Base-by-base conservation (phyloP, 768 basidiomycete species). In the Glaciozyma martinii region DNA sequence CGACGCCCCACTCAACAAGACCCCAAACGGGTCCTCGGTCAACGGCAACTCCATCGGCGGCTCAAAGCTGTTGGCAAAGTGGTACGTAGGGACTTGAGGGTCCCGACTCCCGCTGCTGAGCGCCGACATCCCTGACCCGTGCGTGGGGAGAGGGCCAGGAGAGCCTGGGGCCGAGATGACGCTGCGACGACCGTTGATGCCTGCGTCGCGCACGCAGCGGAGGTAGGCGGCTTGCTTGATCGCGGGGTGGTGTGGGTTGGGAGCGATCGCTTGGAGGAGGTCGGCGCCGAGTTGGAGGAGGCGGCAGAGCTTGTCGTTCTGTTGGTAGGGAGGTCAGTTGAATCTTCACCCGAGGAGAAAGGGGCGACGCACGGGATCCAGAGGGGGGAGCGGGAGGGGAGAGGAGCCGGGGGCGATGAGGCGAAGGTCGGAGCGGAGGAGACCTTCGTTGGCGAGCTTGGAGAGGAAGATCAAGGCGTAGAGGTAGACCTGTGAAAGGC, bases 281-380 rank as follows among this genome's bases (percentile, higher is more conserved):
- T 66, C 63, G 54, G 69, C 69, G 55, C 66, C 66, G 46, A 71
- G 59, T 16, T 62, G 60, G 63, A 71, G 60, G 16, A 71, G 63
- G 19, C 66, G 66, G 56, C 63, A 66, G 29, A 71, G 66, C 54
- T 64, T 64, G 61, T 67, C 66, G 37, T 37, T 44, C 3, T n/a
- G n/a, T n/a, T n/a, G n/a, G n/a, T n/a, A n/a, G n/a, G n/a, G n/a
- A n/a, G n/a, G n/a, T n/a, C n/a, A n/a, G n/a, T n/a, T n/a, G n/a
- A n/a, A n/a, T n/a, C n/a, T n/a, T n/a, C n/a, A n/a, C n/a, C n/a
- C n/a, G n/a, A n/a, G n/a, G n/a, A n/a, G n/a, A n/a, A n/a, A n/a
- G n/a, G n/a, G n/a, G n/a, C n/a, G n/a, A n/a, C n/a, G n/a, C n/a
- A n/a, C n/a, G n/a, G 60, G 63, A 25, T n/a, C 56, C 60, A 67